These are phyloP conservation scores for Dictyophora rubrovolvata DNA, from an alignment of 768 basidiomycete species.

Conservation along the genomic window DNA sequence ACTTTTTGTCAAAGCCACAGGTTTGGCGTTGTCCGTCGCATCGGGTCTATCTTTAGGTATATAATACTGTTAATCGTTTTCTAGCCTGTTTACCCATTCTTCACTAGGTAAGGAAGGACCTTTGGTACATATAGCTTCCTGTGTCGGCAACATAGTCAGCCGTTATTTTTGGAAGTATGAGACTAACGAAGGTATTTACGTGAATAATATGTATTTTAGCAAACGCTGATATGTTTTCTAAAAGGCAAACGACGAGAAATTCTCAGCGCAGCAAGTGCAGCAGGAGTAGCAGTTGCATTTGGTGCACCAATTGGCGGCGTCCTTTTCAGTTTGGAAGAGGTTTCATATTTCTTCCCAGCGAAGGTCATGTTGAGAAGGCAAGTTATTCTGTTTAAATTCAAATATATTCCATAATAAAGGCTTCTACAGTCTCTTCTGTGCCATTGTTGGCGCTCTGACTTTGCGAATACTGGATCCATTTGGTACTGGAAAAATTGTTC, in stretches of 20 bases:
- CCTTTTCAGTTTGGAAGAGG: conserved; percentile 89
- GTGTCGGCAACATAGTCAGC: conserved; percentile 88
- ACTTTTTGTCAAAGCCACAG: conserved; percentile 82
- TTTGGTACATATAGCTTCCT: conserved; percentile 89
- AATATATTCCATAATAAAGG: neutral
- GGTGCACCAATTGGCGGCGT: conserved; percentile 95
- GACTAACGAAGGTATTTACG: conserved; percentile 72
- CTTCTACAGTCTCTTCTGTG: conserved; percentile 29
- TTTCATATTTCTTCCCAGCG: conserved; percentile 93
- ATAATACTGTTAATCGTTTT: conserved; percentile 11
- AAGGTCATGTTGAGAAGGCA: conserved; percentile 93
- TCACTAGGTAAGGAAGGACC: conserved; percentile 54
- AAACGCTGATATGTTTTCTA: neutral
- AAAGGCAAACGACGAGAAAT: conserved; percentile 89
- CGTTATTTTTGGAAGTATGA: conserved; percentile 84
- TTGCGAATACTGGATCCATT: conserved; percentile 68
- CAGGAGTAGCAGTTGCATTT: conserved; percentile 95
- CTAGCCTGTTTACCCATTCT: conserved; percentile 5
- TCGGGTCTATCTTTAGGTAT: conserved; percentile 80
- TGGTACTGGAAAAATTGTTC: conserved; percentile 85
- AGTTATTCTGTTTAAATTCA: conserved; percentile 9
- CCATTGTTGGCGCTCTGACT: conserved; percentile 25
- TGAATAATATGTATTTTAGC: neutral
- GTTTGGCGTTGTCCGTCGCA: conserved; percentile 82
- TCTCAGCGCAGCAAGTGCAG: conserved; percentile 90